Evolutionary conservation across 495 filamentous ascomycete genomes (phyloP), one percentile per base, ranked within the genome.

Genomic region (Elaphomyces granulatus): DNA sequence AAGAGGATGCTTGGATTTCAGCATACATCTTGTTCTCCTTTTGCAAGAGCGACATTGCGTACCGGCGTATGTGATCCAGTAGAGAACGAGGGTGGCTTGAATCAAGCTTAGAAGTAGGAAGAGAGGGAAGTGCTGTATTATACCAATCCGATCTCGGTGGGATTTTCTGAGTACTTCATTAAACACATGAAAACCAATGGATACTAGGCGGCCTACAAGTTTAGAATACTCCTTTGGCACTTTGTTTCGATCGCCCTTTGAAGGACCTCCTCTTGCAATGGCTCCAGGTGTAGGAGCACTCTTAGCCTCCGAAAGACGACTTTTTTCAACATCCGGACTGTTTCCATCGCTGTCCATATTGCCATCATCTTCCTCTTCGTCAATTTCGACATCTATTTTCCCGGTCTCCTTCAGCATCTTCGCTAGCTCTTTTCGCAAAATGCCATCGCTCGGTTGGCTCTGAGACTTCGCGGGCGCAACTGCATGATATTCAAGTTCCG

Each of bases 61-160:
- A 75, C 2, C 72, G 59, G 47, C 90, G 79, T 15, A 96, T 56
- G 33, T 76, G 77, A n/a, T 77, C 71, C 17, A 90, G 66, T 15
- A 79, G 59, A 36, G 76, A 63, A 15, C 63, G 58, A 38, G 78
- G 64, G 21, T 72, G 59, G 21, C 68, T 50, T 23, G 63, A 57
- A 44, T 70, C 53, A 43, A 68, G 57, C 39, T 71, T 65, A 12
- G 62, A 48, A 3, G 51, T 43, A 7, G 68, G 58, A 6, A 88
- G 58, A 6, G 59, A 48, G 32, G 80, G 77, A 26, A 87, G 68
- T 41, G 66, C 55, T 28, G 70, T 65, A 34, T 73, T 70, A 55
- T 94, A 81, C 88, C 88, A 96, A 51, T 94, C 87, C 34, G 85
- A 75, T 41, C 81, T 71, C 26, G 85, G 81, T 43, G 74, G 63